Percentiles rank a stretch among this genome's conserved stretches.
These are phyloP conservation scores for Ephemerocybe angulata DNA, from an alignment of 768 basidiomycete species.

Conservation along the genomic window DNA sequence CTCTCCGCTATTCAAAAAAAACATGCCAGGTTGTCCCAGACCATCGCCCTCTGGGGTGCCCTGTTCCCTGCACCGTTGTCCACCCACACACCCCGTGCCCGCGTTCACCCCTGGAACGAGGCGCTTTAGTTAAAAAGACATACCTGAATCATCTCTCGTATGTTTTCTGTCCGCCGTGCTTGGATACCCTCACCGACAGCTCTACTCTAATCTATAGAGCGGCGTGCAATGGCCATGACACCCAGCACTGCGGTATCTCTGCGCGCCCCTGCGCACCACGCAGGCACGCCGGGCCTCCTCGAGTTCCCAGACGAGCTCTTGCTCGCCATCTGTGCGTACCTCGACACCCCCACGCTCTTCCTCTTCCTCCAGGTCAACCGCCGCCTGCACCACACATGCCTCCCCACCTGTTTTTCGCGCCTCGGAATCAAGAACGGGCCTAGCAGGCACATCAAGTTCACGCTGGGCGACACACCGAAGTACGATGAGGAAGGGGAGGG, in stretches of 20 bases:
- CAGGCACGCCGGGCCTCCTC: conserved; percentile 6
- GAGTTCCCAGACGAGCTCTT: conserved; percentile 22
- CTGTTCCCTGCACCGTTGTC: too few species aligned
- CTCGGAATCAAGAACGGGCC: conserved; percentile 18
- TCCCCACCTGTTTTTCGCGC: conserved; percentile 15
- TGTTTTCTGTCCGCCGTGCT: neutral
- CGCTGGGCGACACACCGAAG: conserved; percentile 2
- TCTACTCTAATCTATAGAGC: too few species aligned
- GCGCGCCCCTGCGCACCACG: too few species aligned
- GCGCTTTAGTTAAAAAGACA: too few species aligned
- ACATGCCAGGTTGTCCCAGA: neutral
- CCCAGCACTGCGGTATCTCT: too few species aligned
- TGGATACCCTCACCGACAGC: neutral
- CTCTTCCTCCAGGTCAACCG: conserved; percentile 14
- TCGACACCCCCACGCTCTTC: conserved; percentile 14
- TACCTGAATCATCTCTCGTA: too few species aligned
- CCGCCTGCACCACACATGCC: conserved; percentile 15
- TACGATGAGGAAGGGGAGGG: too few species aligned
- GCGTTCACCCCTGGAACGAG: too few species aligned
- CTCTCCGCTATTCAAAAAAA: neutral
- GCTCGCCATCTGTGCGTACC: conserved; percentile 17
- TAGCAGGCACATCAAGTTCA: conserved; percentile 11
- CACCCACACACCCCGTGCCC: too few species aligned
- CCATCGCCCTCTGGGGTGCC: too few species aligned
- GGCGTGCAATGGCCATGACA: too few species aligned